phyloP scores from a whole-genome alignment of 202 grass and related monocot species.

The Elaeis oleifera region DNA sequence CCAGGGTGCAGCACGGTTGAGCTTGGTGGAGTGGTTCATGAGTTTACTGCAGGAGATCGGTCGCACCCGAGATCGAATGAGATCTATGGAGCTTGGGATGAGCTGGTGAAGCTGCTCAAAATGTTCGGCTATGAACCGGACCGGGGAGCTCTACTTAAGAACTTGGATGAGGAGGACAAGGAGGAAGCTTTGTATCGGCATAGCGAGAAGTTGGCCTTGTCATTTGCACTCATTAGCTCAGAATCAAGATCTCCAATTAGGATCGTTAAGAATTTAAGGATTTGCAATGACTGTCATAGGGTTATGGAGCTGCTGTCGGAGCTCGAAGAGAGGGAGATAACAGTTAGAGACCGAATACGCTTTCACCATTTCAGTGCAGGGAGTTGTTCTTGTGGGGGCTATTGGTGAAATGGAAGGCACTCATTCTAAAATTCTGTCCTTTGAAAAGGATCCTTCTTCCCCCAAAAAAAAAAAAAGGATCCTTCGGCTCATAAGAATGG shows the following conservation, averaged over 20 bases:
- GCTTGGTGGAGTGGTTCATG: too few species aligned
- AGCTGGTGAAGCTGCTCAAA: slow-evolving; percentile 1
- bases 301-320: slow-evolving; percentile 2
- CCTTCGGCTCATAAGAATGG: too few species aligned
- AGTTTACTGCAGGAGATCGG: too few species aligned
- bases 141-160: background rate
- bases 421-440: too few species aligned
- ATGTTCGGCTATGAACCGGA: slow-evolving; percentile 1
- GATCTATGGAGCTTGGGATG: background rate
- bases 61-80: too few species aligned
- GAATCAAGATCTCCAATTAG: slow-evolving; percentile 1
- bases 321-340: slow-evolving; percentile 6
- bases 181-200: slow-evolving; percentile 4
- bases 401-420: background rate
- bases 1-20: too few species aligned
- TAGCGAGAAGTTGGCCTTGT: slow-evolving; percentile 10
- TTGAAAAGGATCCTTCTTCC: too few species aligned
- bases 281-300: slow-evolving; percentile 3
- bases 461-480: too few species aligned
- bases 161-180: slow-evolving; percentile 9
- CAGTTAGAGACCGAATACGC: background rate
- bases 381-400: slow-evolving; percentile 1
- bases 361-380: slow-evolving; percentile 9
- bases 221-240: slow-evolving; percentile 7
- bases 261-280: slow-evolving; percentile 13